Conservation (phyloP, 208 protist species). For the Trypanosoma scelopori region DNA sequence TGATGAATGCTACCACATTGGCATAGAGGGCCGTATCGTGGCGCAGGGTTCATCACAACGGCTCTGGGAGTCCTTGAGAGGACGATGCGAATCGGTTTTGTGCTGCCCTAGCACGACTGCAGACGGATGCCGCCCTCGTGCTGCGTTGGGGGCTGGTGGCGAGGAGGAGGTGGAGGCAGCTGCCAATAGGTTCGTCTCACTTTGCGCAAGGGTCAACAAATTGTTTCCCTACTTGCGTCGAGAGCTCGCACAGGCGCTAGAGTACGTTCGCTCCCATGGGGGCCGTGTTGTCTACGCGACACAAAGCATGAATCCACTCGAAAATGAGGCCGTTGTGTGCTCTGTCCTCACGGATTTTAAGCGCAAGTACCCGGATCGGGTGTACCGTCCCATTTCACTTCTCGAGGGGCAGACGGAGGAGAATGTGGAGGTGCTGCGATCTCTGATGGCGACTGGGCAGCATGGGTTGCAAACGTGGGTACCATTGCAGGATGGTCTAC, state of each 20-base stretch:
- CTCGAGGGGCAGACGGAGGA: slow-evolving; percentile 10
- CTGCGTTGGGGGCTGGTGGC: slow-evolving; percentile 25
- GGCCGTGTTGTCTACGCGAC: slow-evolving; percentile 93
- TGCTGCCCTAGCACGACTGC: slow-evolving; percentile 56
- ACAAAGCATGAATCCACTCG: slow-evolving; percentile 92
- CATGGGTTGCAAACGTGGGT: slow-evolving; percentile 52
- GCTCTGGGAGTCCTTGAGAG: slow-evolving; percentile 10
- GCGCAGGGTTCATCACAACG: neutral
- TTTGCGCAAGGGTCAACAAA: slow-evolving; percentile 40
- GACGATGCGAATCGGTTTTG: slow-evolving; percentile 46
- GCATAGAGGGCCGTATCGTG: slow-evolving; percentile 15
- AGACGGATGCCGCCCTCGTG: slow-evolving; percentile 62
- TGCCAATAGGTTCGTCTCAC: slow-evolving; percentile 48
- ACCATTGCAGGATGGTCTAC: slow-evolving; percentile 45
- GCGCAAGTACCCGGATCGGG: slow-evolving; percentile 11
- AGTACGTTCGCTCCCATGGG: slow-evolving; percentile 16
- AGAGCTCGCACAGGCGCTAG: slow-evolving; percentile 38
- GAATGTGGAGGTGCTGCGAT: slow-evolving; percentile 14
- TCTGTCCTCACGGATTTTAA: slow-evolving; percentile 47
- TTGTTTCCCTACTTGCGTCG: slow-evolving; percentile 42
- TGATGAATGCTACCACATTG: slow-evolving; percentile 9
- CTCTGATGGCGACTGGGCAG: slow-evolving; percentile 24
- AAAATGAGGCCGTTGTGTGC: slow-evolving; percentile 94
- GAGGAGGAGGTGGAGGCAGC: slow-evolving; percentile 24
- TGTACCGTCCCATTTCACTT: slow-evolving; percentile 23